Base-by-base conservation (phyloP, 2,329 filamentous ascomycete genomes). In the Nannizzia gypsea region DNA sequence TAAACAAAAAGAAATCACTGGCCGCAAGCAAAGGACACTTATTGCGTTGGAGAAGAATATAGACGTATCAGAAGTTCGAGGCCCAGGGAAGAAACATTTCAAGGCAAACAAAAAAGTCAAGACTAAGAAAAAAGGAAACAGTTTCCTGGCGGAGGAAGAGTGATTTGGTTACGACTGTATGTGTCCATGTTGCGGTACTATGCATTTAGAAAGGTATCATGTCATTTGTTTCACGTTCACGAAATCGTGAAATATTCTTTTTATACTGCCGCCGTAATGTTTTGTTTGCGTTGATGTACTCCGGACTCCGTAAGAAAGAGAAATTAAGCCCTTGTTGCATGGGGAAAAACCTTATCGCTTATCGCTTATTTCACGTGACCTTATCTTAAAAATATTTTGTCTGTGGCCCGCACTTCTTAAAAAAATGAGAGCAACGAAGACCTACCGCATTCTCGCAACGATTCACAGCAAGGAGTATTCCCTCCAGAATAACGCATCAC, bases 31-130 rank as follows among this genome's bases (percentile, higher is more conserved):
- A 57, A 84, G 67, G 68, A 80, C 86, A 42, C 83, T 96, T 78
- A 78, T 89, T 57, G 92, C 92, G 9, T 70, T 96, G 63, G 90
- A 96, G 76, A 89, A 86, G 62, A 88, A 89, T 13, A 72, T 97
- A 38, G 90, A 96, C 68, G 86, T 88, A 0, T 86, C 85, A 62
- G 92, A 96, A 61, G 76, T 93, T 65, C 76, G 72, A 60, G 78
- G 78, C 61, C 78, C 78, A 57, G 82, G 85, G 60, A 99, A 99
- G 83, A 97, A 96, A 78, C 93, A 99, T 75, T 74, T 75, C 65
- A 76, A 76, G 65, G 70, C 66, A 9, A 72, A 73, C 60, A 74
- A 74, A 65, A 73, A 74, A 48, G 63, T 62, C 66, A 66, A 63
- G 38, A 67, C 67, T 64, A 69, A 66, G 58, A 70, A 67, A 63